Evolutionary conservation across 148 eudicot genomes (phyloP).

Genomic region (Rhododendron williamsianum): DNA sequence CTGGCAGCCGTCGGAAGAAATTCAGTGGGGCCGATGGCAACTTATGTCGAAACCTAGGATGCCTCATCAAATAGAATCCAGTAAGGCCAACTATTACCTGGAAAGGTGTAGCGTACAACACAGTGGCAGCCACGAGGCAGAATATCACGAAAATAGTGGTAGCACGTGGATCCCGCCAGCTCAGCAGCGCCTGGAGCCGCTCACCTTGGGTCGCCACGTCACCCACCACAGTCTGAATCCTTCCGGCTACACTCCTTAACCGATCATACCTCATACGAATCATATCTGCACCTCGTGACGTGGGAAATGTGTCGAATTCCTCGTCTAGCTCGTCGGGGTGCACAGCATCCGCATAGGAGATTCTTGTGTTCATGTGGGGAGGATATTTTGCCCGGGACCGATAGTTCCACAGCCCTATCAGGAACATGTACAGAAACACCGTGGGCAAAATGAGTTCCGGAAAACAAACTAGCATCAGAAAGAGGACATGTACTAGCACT

Average conservation of each 20-base stretch:
- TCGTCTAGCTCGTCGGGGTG: conserved; percentile 71
- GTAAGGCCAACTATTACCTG: conserved; percentile 32
- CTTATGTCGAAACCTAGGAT: conserved; percentile 61
- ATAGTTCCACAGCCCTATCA: conserved; percentile 76
- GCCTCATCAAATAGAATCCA: conserved; percentile 70
- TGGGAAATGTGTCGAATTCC: conserved; percentile 74
- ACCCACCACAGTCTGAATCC: conserved; percentile 65
- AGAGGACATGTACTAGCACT: conserved; percentile 58
- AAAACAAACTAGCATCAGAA: conserved; percentile 55
- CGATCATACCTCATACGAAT: conserved; percentile 74
- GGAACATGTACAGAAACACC: conserved; percentile 60
- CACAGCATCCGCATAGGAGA: conserved; percentile 53
- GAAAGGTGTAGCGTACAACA: conserved; percentile 56
- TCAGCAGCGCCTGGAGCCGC: conserved; percentile 61
- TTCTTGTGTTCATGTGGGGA: conserved; percentile 68
- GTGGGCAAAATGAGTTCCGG: conserved; percentile 78
- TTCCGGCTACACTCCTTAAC: conserved; percentile 57
- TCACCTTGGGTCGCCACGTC: conserved; percentile 80
- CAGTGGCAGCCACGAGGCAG: conserved; percentile 60
- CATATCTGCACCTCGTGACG: conserved; percentile 29
- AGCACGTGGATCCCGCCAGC: conserved; percentile 86
- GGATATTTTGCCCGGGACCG: conserved; percentile 51
- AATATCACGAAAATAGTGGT: conserved; percentile 45
- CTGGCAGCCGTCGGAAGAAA: conserved; percentile 68
- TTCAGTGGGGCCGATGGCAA: conserved; percentile 58